phyloP scores from a whole-genome alignment of 352 stramenopile genomes.

The Pythium brassicae region DNA sequence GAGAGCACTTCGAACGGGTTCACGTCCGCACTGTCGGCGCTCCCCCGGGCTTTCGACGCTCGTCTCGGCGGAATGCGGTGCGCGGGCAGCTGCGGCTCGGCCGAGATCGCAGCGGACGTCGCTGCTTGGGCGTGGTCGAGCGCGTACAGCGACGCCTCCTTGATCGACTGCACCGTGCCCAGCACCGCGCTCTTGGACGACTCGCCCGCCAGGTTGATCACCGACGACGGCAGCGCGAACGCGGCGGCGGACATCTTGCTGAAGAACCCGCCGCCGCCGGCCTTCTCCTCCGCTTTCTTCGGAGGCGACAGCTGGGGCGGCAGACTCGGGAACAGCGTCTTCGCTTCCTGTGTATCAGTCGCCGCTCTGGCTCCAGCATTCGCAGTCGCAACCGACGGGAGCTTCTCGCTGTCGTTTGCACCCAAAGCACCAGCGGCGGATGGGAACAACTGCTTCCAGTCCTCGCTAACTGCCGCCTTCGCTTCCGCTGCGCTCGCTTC shows the following conservation, averaged over 20 bases:
- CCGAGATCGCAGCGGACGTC: conserved; percentile 49
- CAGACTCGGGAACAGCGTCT: conserved; percentile 8
- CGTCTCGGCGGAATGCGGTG: conserved; percentile 11
- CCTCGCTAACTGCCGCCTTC: conserved; percentile 12
- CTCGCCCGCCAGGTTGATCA: conserved; percentile 54
- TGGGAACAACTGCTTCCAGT: conserved; percentile 44
- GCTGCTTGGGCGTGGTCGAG: conserved; percentile 69
- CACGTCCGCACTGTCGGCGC: conserved; percentile 10
- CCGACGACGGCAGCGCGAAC: conserved; percentile 53
- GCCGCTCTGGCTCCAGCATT: background rate
- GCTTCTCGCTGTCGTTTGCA: conserved; percentile 3
- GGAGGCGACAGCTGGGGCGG: background rate
- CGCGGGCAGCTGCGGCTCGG: conserved; percentile 35
- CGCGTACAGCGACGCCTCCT: conserved; percentile 69
- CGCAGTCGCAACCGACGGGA: conserved; percentile 12
- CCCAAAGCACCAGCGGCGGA: too few species aligned
- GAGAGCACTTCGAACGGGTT: conserved; percentile 41
- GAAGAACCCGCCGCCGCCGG: conserved; percentile 54
- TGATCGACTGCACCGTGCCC: conserved; percentile 67
- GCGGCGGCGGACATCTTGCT: conserved; percentile 54
- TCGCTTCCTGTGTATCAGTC: conserved; percentile 2
- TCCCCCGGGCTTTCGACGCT: background rate
- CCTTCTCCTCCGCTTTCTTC: conserved; percentile 21
- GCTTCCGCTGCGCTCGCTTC: background rate
- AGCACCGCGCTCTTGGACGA: conserved; percentile 68